Evolutionary conservation across 768 basidiomycete genomes (phyloP).

Genomic region (Rhodocollybia butyracea): DNA sequence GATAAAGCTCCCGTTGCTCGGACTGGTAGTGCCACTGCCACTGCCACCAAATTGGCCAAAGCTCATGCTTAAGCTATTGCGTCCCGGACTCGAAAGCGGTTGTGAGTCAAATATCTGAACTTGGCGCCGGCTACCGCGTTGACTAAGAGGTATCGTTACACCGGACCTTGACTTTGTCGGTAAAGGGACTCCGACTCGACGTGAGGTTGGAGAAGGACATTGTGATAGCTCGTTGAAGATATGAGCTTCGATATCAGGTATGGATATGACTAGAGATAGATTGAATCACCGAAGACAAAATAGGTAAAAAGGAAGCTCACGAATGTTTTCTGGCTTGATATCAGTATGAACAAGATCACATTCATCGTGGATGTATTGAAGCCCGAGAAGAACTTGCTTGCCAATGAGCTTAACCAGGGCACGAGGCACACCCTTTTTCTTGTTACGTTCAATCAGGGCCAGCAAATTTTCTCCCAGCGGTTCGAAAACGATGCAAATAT

Average conservation of each 20-base stretch:
- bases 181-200: conserved; percentile 76
- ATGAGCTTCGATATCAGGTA: conserved; percentile 76
- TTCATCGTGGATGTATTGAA: conserved; percentile 91
- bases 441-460: conserved; percentile 71
- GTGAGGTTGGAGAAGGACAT: conserved; percentile 71
- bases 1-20: conserved; percentile 37
- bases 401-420: conserved; percentile 83
- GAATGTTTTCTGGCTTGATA: conserved; percentile 93
- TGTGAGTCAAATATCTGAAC: conserved; percentile 85
- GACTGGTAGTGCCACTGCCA: conserved; percentile 15
- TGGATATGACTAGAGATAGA: conserved; percentile 66
- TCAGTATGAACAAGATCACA: conserved; percentile 92
- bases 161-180: conserved; percentile 62
- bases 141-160: conserved; percentile 57
- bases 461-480: conserved; percentile 79
- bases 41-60: conserved; percentile 16
- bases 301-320: conserved; percentile 48
- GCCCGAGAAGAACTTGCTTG: conserved; percentile 81
- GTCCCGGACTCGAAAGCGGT: conserved; percentile 60
- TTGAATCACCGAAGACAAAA: conserved; percentile 12
- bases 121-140: conserved; percentile 51
- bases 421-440: conserved; percentile 80
- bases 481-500: conserved; percentile 91
- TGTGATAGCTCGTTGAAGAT: conserved; percentile 65
- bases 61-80: conserved; percentile 27